Evolutionary conservation across 306 rosid genomes (phyloP).

Genomic region (Cucumis melo): DNA sequence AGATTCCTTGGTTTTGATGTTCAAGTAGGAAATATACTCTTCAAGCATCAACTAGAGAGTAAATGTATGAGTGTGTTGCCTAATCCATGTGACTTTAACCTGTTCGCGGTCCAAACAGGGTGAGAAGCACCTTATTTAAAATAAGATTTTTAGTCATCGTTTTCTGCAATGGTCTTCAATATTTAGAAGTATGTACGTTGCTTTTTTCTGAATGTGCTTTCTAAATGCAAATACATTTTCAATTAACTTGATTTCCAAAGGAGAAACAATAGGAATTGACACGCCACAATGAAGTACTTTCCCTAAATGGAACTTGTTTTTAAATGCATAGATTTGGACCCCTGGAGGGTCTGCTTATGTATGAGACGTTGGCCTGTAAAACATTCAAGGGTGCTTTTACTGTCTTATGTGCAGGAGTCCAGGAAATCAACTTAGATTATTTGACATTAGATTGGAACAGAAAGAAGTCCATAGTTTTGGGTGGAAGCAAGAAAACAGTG

Average conservation of each 20-base stretch:
- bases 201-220: neutral
- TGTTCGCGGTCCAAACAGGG: conserved; percentile 82
- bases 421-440: conserved; percentile 81
- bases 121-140: conserved; percentile 7
- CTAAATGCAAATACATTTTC: neutral
- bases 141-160: neutral
- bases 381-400: neutral
- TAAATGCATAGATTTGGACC: neutral
- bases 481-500: conserved; percentile 98
- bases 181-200: neutral
- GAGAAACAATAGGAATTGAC: neutral
- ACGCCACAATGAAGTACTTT: neutral
- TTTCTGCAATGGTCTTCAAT: neutral
- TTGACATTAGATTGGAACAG: conserved; percentile 60
- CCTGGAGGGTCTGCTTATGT: neutral
- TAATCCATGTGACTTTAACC: conserved; percentile 71
- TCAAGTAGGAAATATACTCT: conserved; percentile 45
- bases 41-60: conserved; percentile 75
- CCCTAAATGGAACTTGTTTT: neutral
- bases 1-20: conserved; percentile 65
- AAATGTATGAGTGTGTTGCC: conserved; percentile 80
- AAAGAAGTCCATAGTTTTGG: conserved; percentile 84
- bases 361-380: neutral
- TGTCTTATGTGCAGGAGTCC: conserved; percentile 40
- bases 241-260: neutral